These are phyloP conservation scores for Macrolepiota fuliginosa DNA, from an alignment of 768 basidiomycete genomes.

Conservation along the genomic window DNA sequence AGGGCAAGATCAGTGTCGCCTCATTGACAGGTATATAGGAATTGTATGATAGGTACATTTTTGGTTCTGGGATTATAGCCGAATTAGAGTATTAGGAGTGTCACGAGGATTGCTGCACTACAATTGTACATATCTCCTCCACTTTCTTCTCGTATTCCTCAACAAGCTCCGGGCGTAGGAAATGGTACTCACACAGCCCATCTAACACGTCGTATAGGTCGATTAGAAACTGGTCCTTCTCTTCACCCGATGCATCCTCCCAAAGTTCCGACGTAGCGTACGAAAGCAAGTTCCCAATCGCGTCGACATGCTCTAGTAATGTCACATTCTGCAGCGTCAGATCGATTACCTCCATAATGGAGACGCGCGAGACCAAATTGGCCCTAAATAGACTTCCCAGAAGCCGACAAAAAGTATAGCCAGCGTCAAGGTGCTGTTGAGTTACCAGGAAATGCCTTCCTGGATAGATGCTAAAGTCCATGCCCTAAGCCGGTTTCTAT, in stretches of 20 bases:
- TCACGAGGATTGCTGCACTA: not conserved
- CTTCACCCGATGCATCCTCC: not conserved
- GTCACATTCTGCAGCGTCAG: conserved; percentile 6
- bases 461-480: conserved; percentile 7
- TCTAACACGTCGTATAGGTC: conserved; percentile 1
- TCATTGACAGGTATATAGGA: not conserved
- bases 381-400: conserved; percentile 3
- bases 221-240: not conserved
- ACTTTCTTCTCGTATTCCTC: conserved; percentile 9
- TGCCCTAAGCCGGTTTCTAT: not conserved
- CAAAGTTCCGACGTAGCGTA: conserved; percentile 1
- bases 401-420: conserved; percentile 1
- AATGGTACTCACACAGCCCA: conserved; percentile 7
- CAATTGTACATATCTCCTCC: conserved; percentile 1
- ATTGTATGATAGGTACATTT: not conserved
- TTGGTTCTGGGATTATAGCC: not conserved
- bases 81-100: not conserved
- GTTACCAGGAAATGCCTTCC: conserved; percentile 6
- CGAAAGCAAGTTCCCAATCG: conserved; percentile 2
- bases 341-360: conserved; percentile 5
- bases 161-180: conserved; percentile 1
- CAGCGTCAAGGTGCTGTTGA: conserved; percentile 3
- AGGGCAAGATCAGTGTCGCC: too few species aligned
- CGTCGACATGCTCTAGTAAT: conserved; percentile 7
- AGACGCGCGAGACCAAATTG: not conserved